Percentiles rank a stretch among this genome's conserved stretches.
Evolutionary conservation across 192 early-diverging fungal species (phyloP).

Genomic region (Backusella psychrophila): DNA sequence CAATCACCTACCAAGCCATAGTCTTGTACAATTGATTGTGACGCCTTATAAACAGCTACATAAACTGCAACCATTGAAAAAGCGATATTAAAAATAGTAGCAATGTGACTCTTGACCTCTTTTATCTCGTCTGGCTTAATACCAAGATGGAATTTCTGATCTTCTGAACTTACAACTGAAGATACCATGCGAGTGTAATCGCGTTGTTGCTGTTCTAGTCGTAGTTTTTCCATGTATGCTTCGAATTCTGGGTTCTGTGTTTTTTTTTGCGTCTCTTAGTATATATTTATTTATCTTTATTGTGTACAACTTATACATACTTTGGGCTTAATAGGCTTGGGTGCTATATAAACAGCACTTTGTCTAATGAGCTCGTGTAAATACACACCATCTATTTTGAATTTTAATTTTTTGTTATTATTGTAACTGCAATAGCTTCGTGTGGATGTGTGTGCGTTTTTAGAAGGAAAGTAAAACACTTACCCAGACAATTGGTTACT

Average conservation of each 20-base stretch:
- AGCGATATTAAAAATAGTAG: conserved; percentile 23
- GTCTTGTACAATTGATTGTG: conserved; percentile 14
- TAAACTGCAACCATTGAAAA: conserved; percentile 31
- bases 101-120: conserved; percentile 18
- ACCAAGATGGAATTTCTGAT: conserved; percentile 10
- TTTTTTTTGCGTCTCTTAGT: neutral
- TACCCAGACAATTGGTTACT: neutral
- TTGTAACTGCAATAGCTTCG: neutral
- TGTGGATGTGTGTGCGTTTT: neutral
- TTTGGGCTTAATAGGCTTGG: conserved; percentile 10
- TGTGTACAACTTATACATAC: neutral
- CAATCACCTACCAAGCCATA: conserved; percentile 20
- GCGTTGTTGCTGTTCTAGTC: conserved; percentile 10
- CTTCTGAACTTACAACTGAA: conserved; percentile 13
- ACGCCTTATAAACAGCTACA: conserved; percentile 19
- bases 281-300: neutral
- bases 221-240: conserved; percentile 22
- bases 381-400: neutral
- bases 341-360: conserved; percentile 11
- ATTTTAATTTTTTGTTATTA: neutral
- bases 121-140: conserved; percentile 11
- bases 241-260: conserved; percentile 24
- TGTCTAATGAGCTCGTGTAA: conserved; percentile 23
- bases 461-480: neutral
- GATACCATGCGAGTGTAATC: conserved; percentile 18